Percentiles rank a stretch among this genome's conserved stretches.
phyloP scores from a whole-genome alignment of 2,329 filamentous ascomycete genomes.

The Chrysoporthe puriensis region DNA sequence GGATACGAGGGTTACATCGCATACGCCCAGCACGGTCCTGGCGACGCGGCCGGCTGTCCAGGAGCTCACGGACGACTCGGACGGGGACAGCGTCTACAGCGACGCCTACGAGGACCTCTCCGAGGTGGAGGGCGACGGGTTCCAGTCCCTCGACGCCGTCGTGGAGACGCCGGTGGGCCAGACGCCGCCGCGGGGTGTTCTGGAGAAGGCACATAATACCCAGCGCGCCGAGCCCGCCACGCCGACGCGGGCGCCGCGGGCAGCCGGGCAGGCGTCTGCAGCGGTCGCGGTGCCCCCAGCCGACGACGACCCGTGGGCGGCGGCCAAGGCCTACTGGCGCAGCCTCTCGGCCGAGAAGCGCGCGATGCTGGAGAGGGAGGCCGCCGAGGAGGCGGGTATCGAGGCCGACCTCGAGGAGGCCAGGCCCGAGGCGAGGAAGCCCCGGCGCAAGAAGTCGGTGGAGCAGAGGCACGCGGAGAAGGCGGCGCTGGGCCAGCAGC shows the following conservation, averaged over 20 bases:
- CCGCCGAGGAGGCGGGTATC: slow-evolving; percentile 55
- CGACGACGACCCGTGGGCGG: slow-evolving; percentile 63
- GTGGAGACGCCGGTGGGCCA: slow-evolving; percentile 59
- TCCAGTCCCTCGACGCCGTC: slow-evolving; percentile 74
- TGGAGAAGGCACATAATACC: background rate
- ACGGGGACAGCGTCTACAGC: slow-evolving; percentile 67
- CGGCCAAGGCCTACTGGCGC: slow-evolving; percentile 71
- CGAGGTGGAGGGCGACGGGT: slow-evolving; percentile 67
- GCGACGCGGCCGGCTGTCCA: slow-evolving; percentile 35
- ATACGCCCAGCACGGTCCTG: slow-evolving; percentile 32
- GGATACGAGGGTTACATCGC: slow-evolving; percentile 27
- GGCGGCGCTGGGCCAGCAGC: slow-evolving; percentile 44
- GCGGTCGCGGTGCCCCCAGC: slow-evolving; percentile 5
- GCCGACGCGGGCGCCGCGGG: slow-evolving; percentile 5
- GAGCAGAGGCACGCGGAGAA: slow-evolving; percentile 48
- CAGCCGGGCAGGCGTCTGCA: background rate
- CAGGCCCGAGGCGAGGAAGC: slow-evolving; percentile 41
- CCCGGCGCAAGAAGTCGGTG: slow-evolving; percentile 44
- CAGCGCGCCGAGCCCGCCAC: background rate
- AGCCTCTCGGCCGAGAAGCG: slow-evolving; percentile 66
- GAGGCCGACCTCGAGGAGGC: slow-evolving; percentile 50
- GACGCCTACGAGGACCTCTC: slow-evolving; percentile 77
- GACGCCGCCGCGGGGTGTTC: slow-evolving; percentile 16
- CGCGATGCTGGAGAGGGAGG: slow-evolving; percentile 63
- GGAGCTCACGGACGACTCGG: slow-evolving; percentile 45